Percentiles rank a stretch among this genome's conserved stretches.
Conservation (phyloP, 768 basidiomycete genomes). For the Boletellus ananas region DNA sequence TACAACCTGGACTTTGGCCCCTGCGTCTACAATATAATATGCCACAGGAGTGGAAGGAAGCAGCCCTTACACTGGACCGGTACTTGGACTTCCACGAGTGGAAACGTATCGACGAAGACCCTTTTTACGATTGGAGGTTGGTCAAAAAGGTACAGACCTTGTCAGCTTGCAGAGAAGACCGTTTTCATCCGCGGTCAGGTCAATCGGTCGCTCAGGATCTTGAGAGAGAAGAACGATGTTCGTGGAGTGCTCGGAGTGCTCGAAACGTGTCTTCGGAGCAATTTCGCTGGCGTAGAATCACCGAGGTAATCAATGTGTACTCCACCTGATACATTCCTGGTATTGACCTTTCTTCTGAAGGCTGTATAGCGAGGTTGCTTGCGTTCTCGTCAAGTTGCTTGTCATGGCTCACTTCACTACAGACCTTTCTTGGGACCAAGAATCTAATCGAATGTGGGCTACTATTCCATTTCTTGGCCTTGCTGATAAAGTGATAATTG, state of each 20-base stretch:
- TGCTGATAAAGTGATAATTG: neutral
- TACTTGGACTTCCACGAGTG: slow-evolving; percentile 85
- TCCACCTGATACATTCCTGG: neutral
- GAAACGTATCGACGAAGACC: slow-evolving; percentile 85
- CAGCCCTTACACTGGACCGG: slow-evolving; percentile 73
- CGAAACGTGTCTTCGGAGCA: slow-evolving; percentile 84
- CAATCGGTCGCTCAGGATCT: slow-evolving; percentile 61
- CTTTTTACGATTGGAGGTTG: slow-evolving; percentile 89
- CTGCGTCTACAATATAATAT: neutral
- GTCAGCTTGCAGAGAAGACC: neutral
- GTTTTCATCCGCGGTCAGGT: slow-evolving; percentile 44
- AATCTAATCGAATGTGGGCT: slow-evolving; percentile 75
- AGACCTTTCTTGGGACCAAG: slow-evolving; percentile 95
- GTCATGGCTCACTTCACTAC: slow-evolving; percentile 13
- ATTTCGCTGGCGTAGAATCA: slow-evolving; percentile 93
- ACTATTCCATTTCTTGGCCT: neutral
- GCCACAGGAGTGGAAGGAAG: slow-evolving; percentile 79
- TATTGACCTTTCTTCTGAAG: slow-evolving; percentile 36
- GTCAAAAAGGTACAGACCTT: slow-evolving; percentile 58
- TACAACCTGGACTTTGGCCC: neutral
- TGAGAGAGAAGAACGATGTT: slow-evolving; percentile 76
- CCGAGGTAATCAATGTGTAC: slow-evolving; percentile 45
- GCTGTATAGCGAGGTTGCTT: slow-evolving; percentile 77
- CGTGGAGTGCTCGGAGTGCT: slow-evolving; percentile 86
- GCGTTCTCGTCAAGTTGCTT: neutral